Evolutionary conservation across 2,329 filamentous ascomycete species (phyloP).

Genomic region (Colletotrichum spaethianum): DNA sequence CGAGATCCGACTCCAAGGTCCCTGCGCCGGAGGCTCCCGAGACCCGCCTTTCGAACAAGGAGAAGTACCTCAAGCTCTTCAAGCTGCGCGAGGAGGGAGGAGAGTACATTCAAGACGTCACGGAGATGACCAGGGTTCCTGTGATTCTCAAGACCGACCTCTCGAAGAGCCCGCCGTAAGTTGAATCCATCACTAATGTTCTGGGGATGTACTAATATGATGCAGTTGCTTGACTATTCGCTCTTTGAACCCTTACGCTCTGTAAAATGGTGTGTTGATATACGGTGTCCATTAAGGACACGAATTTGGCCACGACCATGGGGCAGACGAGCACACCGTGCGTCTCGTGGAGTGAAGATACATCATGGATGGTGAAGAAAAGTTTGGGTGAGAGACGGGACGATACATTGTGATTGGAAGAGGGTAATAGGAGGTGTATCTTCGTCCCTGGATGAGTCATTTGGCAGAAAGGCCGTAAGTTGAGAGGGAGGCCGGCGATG

Average conservation of each 20-base stretch:
- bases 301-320: slow-evolving; percentile 2
- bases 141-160: slow-evolving; percentile 98
- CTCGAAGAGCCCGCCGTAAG: slow-evolving; percentile 99
- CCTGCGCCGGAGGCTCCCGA: slow-evolving; percentile 82
- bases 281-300: slow-evolving; percentile 8
- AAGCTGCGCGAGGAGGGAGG: slow-evolving; percentile 91
- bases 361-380: slow-evolving; percentile 35
- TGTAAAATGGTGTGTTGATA: slow-evolving; percentile 53
- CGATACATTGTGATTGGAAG: slow-evolving; percentile 23
- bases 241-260: slow-evolving; percentile 84
- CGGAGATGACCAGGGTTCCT: slow-evolving; percentile 97
- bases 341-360: neutral
- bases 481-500: slow-evolving; percentile 29
- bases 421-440: slow-evolving; percentile 36
- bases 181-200: slow-evolving; percentile 50
- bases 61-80: slow-evolving; percentile 95
- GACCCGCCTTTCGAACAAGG: slow-evolving; percentile 88
- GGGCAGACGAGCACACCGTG: neutral
- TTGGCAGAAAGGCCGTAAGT: slow-evolving; percentile 26
- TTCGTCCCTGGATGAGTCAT: slow-evolving; percentile 40
- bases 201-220: slow-evolving; percentile 53
- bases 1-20: slow-evolving; percentile 94
- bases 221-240: slow-evolving; percentile 85
- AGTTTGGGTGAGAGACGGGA: slow-evolving; percentile 35
- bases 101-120: slow-evolving; percentile 98